Evolutionary conservation across 129 eudicot genomes (phyloP), one percentile per base, ranked within the genome.

Genomic region (Mikania micrantha): DNA sequence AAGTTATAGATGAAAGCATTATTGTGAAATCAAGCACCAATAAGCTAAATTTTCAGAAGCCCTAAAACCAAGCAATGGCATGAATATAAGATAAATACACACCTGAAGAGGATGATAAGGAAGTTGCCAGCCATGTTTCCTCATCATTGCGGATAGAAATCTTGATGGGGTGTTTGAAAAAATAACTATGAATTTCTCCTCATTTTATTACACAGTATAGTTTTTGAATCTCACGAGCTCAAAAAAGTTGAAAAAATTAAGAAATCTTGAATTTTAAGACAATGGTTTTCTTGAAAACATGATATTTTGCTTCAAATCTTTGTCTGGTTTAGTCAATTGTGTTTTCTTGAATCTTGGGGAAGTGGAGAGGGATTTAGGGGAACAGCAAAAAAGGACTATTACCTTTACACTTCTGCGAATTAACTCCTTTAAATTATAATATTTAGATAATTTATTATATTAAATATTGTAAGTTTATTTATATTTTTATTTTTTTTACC

Each of bases 61-160:
- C 54, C 29, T n/a, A 57, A 70, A 63, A 21, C 16, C 27, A 3
- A 39, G 7, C 27, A 71, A 59, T 58, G 35, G 3, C 29, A 27
- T 7, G 19, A 15, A 70, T 25, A 48, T 17, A 19, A 29, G 40
- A n/a, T 38, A 27, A 41, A 58, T 42, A 54, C 28, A 42, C 41
- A 92, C 98, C 91, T 92, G 98, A 71, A 92, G 96, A 73, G 98
- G 98, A 70, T 92, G 98, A 40, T 92, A 92, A 24, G 98, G 98
- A 76, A 88, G 98, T 69, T 92, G 89, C 98, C 98, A 92, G 9
- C 98, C 98, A 79, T 92, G 96, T 78, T 88, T 92, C 82, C 98
- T 92, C 98, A 92, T 92, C 62, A 72, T 74, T 59, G 64, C 36
- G 63, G 39, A 60, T 71, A 79, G 74, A 44, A 77, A 34, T 28